phyloP scores from a whole-genome alignment of 2,329 filamentous ascomycete species.

The Pseudogymnoascus sp. region DNA sequence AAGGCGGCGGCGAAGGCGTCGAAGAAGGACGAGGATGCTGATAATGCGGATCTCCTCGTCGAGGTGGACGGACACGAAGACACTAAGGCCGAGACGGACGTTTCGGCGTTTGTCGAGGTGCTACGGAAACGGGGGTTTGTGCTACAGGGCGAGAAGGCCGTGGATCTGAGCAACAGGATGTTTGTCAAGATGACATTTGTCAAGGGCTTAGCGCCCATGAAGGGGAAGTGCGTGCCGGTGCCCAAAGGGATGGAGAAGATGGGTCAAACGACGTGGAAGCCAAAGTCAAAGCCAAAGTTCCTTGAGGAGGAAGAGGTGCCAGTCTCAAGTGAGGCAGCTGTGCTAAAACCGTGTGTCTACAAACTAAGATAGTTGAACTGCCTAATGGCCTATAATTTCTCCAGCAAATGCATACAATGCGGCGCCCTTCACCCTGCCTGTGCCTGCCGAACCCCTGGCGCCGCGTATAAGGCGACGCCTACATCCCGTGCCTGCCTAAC shows the following conservation, averaged over 20 bases:
- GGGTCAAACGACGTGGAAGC: conserved; percentile 56
- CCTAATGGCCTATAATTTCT: background rate
- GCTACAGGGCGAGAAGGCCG: conserved; percentile 59
- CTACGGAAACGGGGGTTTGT: conserved; percentile 74
- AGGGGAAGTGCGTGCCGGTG: conserved; percentile 61
- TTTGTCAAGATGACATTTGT: conserved; percentile 96
- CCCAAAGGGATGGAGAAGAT: conserved; percentile 38
- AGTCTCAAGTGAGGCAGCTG: conserved; percentile 53
- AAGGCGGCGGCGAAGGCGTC: conserved; percentile 41
- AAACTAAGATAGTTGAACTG: conserved; percentile 54
- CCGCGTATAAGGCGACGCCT: background rate
- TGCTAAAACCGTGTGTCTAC: conserved; percentile 93
- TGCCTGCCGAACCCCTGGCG: background rate
- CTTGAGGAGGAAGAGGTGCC: conserved; percentile 55
- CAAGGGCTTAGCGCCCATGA: conserved; percentile 67
- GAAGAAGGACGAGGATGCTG: conserved; percentile 36
- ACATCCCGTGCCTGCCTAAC: background rate
- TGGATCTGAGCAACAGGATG: conserved; percentile 92
- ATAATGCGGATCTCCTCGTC: conserved; percentile 53
- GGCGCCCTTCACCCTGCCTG: background rate
- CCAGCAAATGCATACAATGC: conserved; percentile 7
- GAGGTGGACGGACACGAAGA: conserved; percentile 62
- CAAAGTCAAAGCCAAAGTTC: conserved; percentile 69
- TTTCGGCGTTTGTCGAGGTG: conserved; percentile 78
- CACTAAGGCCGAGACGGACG: conserved; percentile 67